These are phyloP conservation scores for Botrytis pseudocinerea DNA, from an alignment of 2,329 filamentous ascomycete species.

Conservation along the genomic window DNA sequence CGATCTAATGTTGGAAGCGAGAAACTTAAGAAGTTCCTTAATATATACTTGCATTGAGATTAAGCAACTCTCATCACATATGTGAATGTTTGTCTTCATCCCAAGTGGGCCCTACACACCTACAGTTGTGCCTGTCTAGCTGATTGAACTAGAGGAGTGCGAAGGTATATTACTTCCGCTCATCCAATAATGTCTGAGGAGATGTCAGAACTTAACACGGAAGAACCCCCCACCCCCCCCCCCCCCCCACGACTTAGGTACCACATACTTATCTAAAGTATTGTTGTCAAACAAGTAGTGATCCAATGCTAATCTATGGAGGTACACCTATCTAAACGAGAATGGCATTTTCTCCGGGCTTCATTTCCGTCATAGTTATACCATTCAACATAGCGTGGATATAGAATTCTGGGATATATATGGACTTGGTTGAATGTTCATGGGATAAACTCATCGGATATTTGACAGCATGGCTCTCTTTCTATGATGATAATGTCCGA, in stretches of 20 bases:
- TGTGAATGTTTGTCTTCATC: slow-evolving; percentile 3
- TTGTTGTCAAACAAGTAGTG: neutral
- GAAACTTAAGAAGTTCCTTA: neutral
- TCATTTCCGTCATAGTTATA: slow-evolving; percentile 14
- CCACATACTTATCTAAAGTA: slow-evolving; percentile 2
- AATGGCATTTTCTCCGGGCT: neutral
- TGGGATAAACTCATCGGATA: neutral
- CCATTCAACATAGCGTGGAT: neutral
- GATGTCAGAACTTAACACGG: neutral
- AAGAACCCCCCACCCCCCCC: neutral
- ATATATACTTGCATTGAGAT: slow-evolving; percentile 6
- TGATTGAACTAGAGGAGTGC: neutral
- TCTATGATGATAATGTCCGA: neutral
- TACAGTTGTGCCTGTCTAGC: neutral
- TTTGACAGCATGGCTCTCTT: neutral
- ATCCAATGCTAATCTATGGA: slow-evolving; percentile 4
- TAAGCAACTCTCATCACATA: slow-evolving; percentile 15
- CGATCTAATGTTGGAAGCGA: neutral
- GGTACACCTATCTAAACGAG: neutral
- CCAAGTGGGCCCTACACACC: neutral
- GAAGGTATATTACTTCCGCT: neutral
- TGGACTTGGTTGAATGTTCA: neutral
- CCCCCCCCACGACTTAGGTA: neutral
- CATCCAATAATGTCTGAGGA: neutral
- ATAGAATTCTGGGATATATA: neutral